Base-by-base conservation (phyloP, 345 rosid species). In the Boechera divaricarpa region DNA sequence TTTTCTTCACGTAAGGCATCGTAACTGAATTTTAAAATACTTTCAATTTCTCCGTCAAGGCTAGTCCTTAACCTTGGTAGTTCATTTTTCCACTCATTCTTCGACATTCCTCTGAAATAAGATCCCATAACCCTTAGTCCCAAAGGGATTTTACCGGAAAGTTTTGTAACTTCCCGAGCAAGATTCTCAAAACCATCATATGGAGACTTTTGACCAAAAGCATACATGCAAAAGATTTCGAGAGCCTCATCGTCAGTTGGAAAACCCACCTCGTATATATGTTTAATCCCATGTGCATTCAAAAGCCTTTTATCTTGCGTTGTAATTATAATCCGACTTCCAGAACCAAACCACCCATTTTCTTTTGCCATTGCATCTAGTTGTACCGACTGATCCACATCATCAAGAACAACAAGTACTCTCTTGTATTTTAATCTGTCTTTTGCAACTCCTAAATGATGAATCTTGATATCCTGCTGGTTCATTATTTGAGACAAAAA, bases 401-500 rank as follows among this genome's bases (percentile, higher is more conserved):
- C 76, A 48, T 75, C 82, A 39, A 74, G 61, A 74, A 79, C 48
- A n/a, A 55, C 44, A 32, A 79, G 52, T 47, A 79, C 82, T 41
- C 10, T 75, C 59, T 69, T 69, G n/a, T 61, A 32, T 5, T 13
- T 26, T 9, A 79, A 72, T 26, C 61, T 44, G 7, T 44, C 64
- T 31, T 10, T 0, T 15, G 41, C 67, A 36, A 57, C 67, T 24
- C 59, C 66, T 75, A 67, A 36, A 57, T 75, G 66, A n/a, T 26
- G 72, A 45, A 47, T 47, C 39, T 24, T 26, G 10, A 66, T 10
- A 63, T 45, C 26, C 9, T 41, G 18, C 0, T 39, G 38, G 82
- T 85, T 68, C 73, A 77, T 26, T 80, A 83, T 47, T 75, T 77
- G 53, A 8, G 54, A n/a, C 69, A 77, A 57, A 69, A 87, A 73